phyloP scores from a whole-genome alignment of 768 basidiomycete species.

The Naganishia kalamii region DNA sequence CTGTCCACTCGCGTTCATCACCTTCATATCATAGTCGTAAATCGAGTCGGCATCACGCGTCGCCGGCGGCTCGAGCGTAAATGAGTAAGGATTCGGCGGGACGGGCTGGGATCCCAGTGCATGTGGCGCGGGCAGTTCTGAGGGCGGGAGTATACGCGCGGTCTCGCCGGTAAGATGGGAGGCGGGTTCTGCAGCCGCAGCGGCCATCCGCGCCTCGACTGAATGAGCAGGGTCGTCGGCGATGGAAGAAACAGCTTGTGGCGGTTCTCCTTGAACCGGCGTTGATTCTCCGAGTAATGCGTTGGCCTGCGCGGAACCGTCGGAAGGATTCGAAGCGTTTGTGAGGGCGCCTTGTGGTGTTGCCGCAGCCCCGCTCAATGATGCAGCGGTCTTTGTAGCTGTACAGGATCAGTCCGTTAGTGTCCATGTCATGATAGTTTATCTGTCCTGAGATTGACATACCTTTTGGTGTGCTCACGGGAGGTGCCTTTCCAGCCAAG shows the following conservation, averaged over 20 bases:
- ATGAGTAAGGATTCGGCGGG: slow-evolving; percentile 63
- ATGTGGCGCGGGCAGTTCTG: slow-evolving; percentile 39
- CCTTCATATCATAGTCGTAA: slow-evolving; percentile 68
- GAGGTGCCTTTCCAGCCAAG: slow-evolving; percentile 6
- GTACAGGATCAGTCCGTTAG: not conserved
- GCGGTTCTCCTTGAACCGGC: not conserved
- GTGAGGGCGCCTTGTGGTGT: not conserved
- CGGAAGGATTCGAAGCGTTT: not conserved
- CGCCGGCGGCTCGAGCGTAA: slow-evolving; percentile 48
- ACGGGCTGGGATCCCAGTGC: slow-evolving; percentile 66
- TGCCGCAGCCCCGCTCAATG: not conserved
- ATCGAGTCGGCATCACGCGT: slow-evolving; percentile 50
- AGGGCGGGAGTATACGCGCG: slow-evolving; percentile 33
- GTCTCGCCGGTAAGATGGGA: slow-evolving; percentile 12
- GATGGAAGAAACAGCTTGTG: not conserved
- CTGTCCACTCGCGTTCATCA: slow-evolving; percentile 59
- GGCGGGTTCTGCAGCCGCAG: not conserved
- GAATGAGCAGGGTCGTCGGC: slow-evolving; percentile 7
- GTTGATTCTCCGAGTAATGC: not conserved
- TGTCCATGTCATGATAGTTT: not conserved
- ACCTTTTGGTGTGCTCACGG: not conserved
- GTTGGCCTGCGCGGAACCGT: not conserved
- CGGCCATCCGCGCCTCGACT: not conserved
- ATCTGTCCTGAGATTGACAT: not conserved
- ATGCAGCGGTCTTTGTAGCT: not conserved